Base-by-base conservation (phyloP, 805 yeast species). In the Kuraishia molischiana region DNA sequence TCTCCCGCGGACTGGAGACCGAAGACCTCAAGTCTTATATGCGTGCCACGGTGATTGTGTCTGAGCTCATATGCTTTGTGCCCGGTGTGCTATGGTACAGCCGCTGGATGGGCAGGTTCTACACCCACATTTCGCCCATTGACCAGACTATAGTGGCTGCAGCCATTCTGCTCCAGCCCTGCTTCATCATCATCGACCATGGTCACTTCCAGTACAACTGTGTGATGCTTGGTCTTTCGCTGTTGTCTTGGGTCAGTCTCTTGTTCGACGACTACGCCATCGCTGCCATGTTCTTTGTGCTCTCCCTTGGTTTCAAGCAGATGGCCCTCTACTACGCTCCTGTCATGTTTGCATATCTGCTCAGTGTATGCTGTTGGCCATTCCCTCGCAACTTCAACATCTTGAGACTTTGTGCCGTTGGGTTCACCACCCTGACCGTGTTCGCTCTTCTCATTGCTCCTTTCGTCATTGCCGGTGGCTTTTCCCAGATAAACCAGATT, bases 161-260 rank as follows among this genome's bases (percentile, higher is more conserved):
- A 2, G 77, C 87, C 14, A 77, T 92, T n/a, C 55, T 92, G 24
- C 76, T 80, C 53, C 95, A 85, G 56, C 97, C 98, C 0, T 69
- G 84, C 2, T 64, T 90, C 42, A 69, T 84, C 32, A 66, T 92
- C 40, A 78, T 92, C 34, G 99, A 92, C 54, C 97, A 92, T 58
- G 98, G 98, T 5, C 98, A 92, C 60, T 92, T 92, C 62, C 98
- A 94, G 61, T 90, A 77, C 60, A 94, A 92, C 51, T 74, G 87
- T 0, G 94, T 92, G 19, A 90, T 92, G 97, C 70, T 92, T 26
- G 98, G 98, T 0, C 64, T 90, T 14, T 69, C 90, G 4, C 64
- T 86, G 20, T 62, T 77, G 38, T 69, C 95, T 0, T 61, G 92
- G 32, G 74, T 72, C 38, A 79, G 77, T 43, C 63, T 90, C 28